A percentile compares a stretch with the other conserved stretches of the same genome.
Conservation (phyloP, 1,284 basidiomycete genomes). For the Austroboletus niveus region DNA sequence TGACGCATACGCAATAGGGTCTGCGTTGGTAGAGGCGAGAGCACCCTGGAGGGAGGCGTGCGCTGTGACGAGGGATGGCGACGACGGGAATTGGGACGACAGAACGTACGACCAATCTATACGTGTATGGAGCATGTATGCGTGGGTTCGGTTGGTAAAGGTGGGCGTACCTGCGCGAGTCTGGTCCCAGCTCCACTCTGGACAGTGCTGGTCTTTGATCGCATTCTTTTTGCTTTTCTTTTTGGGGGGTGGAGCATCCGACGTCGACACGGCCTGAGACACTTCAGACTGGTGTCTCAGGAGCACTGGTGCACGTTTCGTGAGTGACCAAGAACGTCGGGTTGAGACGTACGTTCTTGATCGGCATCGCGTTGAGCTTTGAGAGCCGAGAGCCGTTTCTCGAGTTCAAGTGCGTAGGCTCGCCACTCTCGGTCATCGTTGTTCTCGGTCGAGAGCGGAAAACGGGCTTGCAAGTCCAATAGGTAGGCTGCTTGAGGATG, state of each 20-base stretch:
- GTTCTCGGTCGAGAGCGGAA: slow-evolving; percentile 11
- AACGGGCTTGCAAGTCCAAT: slow-evolving; percentile 28
- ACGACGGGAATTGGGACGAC: slow-evolving; percentile 19
- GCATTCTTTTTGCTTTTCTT: slow-evolving; percentile 29
- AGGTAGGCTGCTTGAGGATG: slow-evolving; percentile 24
- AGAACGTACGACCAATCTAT: slow-evolving; percentile 24
- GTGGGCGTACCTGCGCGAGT: slow-evolving; percentile 15
- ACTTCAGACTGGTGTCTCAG: slow-evolving; percentile 10
- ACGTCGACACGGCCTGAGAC: slow-evolving; percentile 9
- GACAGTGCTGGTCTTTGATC: slow-evolving; percentile 12
- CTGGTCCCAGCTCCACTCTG: slow-evolving; percentile 24
- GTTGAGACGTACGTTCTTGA: slow-evolving; percentile 17
- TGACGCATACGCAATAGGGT: slow-evolving; percentile 7
- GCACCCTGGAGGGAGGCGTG: slow-evolving; percentile 22
- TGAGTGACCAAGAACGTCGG: background rate
- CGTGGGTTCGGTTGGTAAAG: background rate
- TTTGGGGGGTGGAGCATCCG: slow-evolving; percentile 23
- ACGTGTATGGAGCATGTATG: background rate
- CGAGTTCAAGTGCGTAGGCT: slow-evolving; percentile 29
- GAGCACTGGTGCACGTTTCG: slow-evolving; percentile 12
- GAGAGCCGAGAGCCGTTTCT: slow-evolving; percentile 21
- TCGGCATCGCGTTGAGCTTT: slow-evolving; percentile 21
- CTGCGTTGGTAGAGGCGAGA: slow-evolving; percentile 9
- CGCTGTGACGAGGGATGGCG: slow-evolving; percentile 24
- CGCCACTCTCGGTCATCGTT: slow-evolving; percentile 18